Evolutionary conservation across 2,329 filamentous ascomycete genomes (phyloP), one percentile per base, ranked within the genome.

Genomic region (Ceratocystis albifundus): DNA sequence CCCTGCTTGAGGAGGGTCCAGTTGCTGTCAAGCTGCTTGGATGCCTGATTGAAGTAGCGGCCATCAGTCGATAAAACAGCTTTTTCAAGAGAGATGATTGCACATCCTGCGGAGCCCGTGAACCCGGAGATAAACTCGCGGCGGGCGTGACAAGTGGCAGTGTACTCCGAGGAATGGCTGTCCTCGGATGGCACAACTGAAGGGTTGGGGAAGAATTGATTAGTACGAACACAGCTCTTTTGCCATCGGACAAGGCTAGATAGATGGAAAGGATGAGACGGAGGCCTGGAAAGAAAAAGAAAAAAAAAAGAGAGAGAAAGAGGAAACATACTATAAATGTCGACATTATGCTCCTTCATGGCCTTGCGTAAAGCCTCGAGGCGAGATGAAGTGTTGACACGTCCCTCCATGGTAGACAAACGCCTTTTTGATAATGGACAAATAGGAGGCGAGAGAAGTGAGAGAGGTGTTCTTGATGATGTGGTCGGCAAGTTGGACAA

Each of bases 91-190:
- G 92, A 94, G 66, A 99, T 82, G 63, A 99, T 87, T 48, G 92
- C 94, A 70, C 90, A 96, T 67, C 94, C 94, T 55, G 94, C 93
- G 8, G 94, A 99, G 66, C 94, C 94, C 67, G 90, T 90, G 76
- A 99, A 99, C 30, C 94, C 93, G 69, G 86, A 92, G 71, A 99
- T 96, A 73, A 87, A 96, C 74, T 87, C 90, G 80, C 94, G 87
- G 71, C 94, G 86, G 69, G 84, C 92, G 79, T 99, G 94, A 74
- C 90, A 96, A n/a, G 88, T 86, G 63, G 94, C 94, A 75, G 96
- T 96, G 76, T 99, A 99, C 78, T 99, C 94, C 71, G 93, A 97
- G 71, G 93, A 90, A 75, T 99, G 94, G 74, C 90, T 93, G 75
- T 99, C 94, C 82, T 97, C 94, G 44, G 93, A 96, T 0, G 94